Evolutionary conservation across 2,329 filamentous ascomycete genomes (phyloP).

Genomic region (Aspergillus hortae): DNA sequence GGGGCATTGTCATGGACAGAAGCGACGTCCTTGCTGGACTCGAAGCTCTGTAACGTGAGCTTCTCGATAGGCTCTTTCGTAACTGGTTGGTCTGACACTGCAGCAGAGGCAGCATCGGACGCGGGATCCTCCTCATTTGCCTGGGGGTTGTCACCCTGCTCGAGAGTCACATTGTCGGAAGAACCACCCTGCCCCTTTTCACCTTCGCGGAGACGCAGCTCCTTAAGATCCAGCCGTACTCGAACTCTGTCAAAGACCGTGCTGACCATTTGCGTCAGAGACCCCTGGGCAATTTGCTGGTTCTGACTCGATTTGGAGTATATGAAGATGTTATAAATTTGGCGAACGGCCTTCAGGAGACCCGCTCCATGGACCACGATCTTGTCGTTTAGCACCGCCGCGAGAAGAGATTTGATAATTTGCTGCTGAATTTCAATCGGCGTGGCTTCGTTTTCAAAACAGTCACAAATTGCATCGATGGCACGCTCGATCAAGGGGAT

Average conservation of each 20-base stretch:
- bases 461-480: conserved; percentile 99
- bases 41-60: conserved; percentile 66
- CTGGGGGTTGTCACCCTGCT: conserved; percentile 38
- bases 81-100: conserved; percentile 40
- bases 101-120: conserved; percentile 35
- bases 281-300: conserved; percentile 95
- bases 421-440: conserved; percentile 90
- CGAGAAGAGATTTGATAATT: conserved; percentile 94
- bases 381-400: conserved; percentile 96
- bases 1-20: conserved; percentile 64
- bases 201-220: conserved; percentile 58
- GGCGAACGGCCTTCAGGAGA: conserved; percentile 89
- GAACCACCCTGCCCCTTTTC: conserved; percentile 32
- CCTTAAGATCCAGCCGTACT: conserved; percentile 79
- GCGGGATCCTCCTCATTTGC: conserved; percentile 48
- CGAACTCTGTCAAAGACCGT: conserved; percentile 97
- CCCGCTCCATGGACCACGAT: conserved; percentile 97
- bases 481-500: conserved; percentile 90
- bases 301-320: conserved; percentile 91
- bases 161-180: conserved; percentile 36
- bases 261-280: conserved; percentile 96
- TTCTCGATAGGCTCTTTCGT: conserved; percentile 56
- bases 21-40: conserved; percentile 65
- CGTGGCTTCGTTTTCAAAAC: conserved; percentile 95
- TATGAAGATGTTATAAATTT: conserved; percentile 98